Evolutionary conservation across 129 eudicot genomes (phyloP).

Genomic region (Erigeron canadensis): DNA sequence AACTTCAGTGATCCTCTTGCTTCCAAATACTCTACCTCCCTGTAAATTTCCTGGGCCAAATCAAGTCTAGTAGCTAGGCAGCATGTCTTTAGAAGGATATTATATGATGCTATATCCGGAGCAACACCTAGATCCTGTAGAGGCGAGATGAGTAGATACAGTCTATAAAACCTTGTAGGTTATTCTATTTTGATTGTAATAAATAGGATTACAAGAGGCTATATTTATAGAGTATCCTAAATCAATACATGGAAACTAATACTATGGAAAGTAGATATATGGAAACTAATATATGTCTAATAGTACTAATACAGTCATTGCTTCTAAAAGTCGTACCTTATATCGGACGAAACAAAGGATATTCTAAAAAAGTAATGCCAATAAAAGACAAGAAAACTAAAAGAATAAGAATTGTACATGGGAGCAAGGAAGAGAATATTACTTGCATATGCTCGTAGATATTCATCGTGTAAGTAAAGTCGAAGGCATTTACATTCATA

Average conservation of each 20-base stretch:
- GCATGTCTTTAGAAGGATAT: constrained; percentile 85
- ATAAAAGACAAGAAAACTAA: background rate
- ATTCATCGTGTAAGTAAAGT: constrained; percentile 62
- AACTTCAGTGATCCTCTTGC: constrained; percentile 64
- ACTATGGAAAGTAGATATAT: no score
- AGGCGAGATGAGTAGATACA: constrained; percentile 10
- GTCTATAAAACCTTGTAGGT: no score
- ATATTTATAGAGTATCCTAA: no score
- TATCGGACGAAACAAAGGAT: constrained; percentile 3
- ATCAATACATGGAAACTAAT: no score
- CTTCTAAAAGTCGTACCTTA: background rate
- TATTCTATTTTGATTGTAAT: no score
- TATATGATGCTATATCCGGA: constrained; percentile 74
- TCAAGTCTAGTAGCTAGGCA: constrained; percentile 82
- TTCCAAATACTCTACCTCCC: constrained; percentile 60
- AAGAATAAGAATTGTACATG: constrained; percentile 9
- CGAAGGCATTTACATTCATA: constrained; percentile 87
- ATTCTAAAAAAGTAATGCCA: background rate
- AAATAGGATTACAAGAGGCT: no score
- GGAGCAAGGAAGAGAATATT: constrained; percentile 35
- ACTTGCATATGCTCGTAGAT: constrained; percentile 88
- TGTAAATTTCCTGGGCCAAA: constrained; percentile 72
- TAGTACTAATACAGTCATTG: background rate
- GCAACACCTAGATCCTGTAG: constrained; percentile 70
- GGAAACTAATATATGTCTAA: no score